phyloP scores from a whole-genome alignment of 1,139 yeast species.

The Hemisphaericaspora xylanilytica region DNA sequence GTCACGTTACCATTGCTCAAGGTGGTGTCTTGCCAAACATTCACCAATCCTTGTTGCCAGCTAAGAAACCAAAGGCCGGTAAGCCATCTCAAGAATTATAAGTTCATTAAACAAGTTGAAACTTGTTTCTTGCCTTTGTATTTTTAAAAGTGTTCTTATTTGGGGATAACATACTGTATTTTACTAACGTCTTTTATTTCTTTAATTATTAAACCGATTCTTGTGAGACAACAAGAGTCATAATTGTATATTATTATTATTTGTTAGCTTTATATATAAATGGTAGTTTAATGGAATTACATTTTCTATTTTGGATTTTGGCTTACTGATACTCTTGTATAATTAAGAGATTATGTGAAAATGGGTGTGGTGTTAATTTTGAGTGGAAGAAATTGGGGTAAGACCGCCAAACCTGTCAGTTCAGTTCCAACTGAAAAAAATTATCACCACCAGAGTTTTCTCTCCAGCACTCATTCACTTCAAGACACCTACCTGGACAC shows the following conservation, averaged over 20 bases:
- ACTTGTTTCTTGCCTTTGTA: slow-evolving; percentile 10
- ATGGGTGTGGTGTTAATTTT: too few relatives aligned
- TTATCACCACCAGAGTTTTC: too few relatives aligned
- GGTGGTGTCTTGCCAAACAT: slow-evolving; percentile 99
- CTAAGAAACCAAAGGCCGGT: slow-evolving; percentile 75
- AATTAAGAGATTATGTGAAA: too few relatives aligned
- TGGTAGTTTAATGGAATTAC: slow-evolving; percentile 5
- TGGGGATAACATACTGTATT: slow-evolving; percentile 4
- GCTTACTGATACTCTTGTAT: too few relatives aligned
- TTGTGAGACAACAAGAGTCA: neutral
- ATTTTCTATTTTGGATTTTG: slow-evolving; percentile 1
- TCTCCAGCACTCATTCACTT: too few relatives aligned
- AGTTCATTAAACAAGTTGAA: slow-evolving; percentile 20
- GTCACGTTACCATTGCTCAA: slow-evolving; percentile 93
- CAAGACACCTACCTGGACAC: too few relatives aligned
- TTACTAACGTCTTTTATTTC: slow-evolving; percentile 6
- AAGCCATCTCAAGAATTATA: slow-evolving; percentile 88
- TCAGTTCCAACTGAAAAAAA: too few relatives aligned
- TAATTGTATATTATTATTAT: slow-evolving; percentile 6
- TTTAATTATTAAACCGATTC: slow-evolving; percentile 1
- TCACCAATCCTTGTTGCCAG: slow-evolving; percentile 93
- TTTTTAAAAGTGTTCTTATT: slow-evolving; percentile 2
- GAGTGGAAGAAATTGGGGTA: too few relatives aligned
- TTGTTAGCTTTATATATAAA: slow-evolving; percentile 3
- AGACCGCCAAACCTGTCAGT: too few relatives aligned